Evolutionary conservation across 2,329 filamentous ascomycete genomes (phyloP), one percentile per base, ranked within the genome.

Genomic region (Eutypa lata): DNA sequence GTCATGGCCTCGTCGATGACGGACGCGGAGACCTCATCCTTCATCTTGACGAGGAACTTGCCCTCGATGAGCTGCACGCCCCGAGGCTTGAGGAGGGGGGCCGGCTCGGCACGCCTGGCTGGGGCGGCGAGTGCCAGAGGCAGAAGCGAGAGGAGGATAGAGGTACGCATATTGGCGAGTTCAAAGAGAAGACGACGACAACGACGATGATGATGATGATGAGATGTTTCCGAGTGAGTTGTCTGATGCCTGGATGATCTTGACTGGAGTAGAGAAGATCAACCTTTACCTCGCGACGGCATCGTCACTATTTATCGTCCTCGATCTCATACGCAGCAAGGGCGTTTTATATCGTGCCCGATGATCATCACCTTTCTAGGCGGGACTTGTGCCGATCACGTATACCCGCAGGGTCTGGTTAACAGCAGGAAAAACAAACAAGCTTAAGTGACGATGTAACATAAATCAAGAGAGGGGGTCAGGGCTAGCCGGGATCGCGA

Each of bases 11-110:
- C 57, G 46, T 69, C 66, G 24, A 74, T 56, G n/a, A 67, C 60
- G 1, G 61, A 55, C 16, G 63, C 54, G 14, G 57, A 57, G 42
- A 71, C 58, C 31, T 67, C 65, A 8, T 69, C 63, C 61, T 76
- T 74, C 19, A 78, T 57, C 33, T 74, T 78, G 62, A 78, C 63
- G 52, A 78, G 78, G 61, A 76, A 78, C 57, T 71, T 75, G 57
- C 67, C 68, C 47, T 70, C 60, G 40, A 73, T 56, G 37, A 71
- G 55, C 35, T 62, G 56, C 40, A 58, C 59, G 49, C 51, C 57
- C 40, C 62, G 61, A 10, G 66, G 65, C 55, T 61, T 60, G 47
- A 67, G 53, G 16, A 68, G 53, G 38, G 66, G 66, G 28, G 65
- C 66, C 16, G 66, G 66, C 50, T 58, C 54, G 42, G 65, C 54